Evolutionary conservation across 1,284 basidiomycete genomes (phyloP).

Genomic region (Papiliotrema flavescens): DNA sequence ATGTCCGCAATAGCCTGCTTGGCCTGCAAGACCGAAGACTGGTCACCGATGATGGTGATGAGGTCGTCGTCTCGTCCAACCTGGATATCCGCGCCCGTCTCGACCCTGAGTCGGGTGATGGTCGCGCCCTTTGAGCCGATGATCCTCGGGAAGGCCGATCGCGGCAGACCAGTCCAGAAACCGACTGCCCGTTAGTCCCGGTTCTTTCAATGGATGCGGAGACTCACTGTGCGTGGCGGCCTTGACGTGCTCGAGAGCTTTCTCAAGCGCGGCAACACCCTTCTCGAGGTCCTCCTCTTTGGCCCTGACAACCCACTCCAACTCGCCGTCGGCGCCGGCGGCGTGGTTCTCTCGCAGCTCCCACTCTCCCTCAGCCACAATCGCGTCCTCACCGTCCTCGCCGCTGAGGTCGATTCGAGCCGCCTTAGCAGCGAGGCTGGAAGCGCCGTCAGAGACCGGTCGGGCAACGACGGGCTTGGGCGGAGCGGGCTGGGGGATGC

Average conservation of each 20-base stretch:
- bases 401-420: conserved; percentile 79
- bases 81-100: conserved; percentile 84
- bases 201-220: not conserved
- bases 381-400: conserved; percentile 49
- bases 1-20: conserved; percentile 76
- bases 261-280: conserved; percentile 61
- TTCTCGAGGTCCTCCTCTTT: conserved; percentile 72
- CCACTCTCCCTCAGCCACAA: conserved; percentile 59
- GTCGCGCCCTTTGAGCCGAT: conserved; percentile 79
- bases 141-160: conserved; percentile 62
- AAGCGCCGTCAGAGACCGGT: conserved; percentile 45
- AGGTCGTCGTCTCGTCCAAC: conserved; percentile 79
- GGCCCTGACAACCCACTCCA: conserved; percentile 73
- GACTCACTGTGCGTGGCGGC: conserved; percentile 51
- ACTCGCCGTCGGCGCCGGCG: conserved; percentile 63
- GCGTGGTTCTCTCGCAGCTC: conserved; percentile 72
- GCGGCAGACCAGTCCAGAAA: conserved; percentile 48
- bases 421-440: conserved; percentile 45
- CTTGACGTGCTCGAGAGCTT: conserved; percentile 70
- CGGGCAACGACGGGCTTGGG: conserved; percentile 64
- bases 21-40: conserved; percentile 66
- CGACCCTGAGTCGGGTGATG: conserved; percentile 73
- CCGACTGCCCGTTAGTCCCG: conserved; percentile 32
- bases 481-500: conserved; percentile 64
- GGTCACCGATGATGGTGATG: conserved; percentile 72